These are phyloP conservation scores for Coniferiporia weirii DNA, from an alignment of 1,284 basidiomycete species.

Conservation along the genomic window DNA sequence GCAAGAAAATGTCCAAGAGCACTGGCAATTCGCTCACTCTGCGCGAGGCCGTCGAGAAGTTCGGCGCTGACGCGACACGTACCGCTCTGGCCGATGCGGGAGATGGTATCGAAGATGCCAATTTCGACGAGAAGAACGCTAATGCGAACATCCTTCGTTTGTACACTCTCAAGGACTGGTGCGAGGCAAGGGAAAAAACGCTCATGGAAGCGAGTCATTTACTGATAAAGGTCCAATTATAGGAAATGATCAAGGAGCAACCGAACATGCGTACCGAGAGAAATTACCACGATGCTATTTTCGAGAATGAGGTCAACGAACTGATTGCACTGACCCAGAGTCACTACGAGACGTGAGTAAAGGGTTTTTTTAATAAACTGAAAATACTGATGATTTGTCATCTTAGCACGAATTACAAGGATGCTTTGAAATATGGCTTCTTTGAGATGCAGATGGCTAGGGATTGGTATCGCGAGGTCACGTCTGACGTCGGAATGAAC, in stretches of 20 bases:
- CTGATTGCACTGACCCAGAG: slow-evolving; percentile 76
- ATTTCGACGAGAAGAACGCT: slow-evolving; percentile 98
- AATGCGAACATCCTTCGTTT: slow-evolving; percentile 96
- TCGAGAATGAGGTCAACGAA: slow-evolving; percentile 89
- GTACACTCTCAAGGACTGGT: slow-evolving; percentile 91
- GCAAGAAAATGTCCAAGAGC: slow-evolving; percentile 98
- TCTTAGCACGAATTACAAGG: slow-evolving; percentile 87
- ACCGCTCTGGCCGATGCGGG: slow-evolving; percentile 94
- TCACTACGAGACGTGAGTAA: slow-evolving; percentile 73
- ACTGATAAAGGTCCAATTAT: not conserved
- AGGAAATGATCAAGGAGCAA: slow-evolving; percentile 75
- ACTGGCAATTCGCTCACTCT: slow-evolving; percentile 87
- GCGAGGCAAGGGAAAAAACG: slow-evolving; percentile 54
- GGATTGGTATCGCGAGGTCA: slow-evolving; percentile 97
- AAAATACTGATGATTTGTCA: slow-evolving; percentile 10
- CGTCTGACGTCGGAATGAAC: slow-evolving; percentile 88
- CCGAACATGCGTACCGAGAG: slow-evolving; percentile 62
- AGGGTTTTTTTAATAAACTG: not conserved
- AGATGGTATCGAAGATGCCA: slow-evolving; percentile 95
- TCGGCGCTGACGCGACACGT: slow-evolving; percentile 90
- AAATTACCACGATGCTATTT: slow-evolving; percentile 79
- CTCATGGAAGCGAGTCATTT: not conserved
- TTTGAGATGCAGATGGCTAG: slow-evolving; percentile 92
- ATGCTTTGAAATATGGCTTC: slow-evolving; percentile 92
- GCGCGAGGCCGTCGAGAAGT: slow-evolving; percentile 76